Base-by-base conservation (phyloP, 1,139 yeast species). In the Scheffersomyces insectosa region DNA sequence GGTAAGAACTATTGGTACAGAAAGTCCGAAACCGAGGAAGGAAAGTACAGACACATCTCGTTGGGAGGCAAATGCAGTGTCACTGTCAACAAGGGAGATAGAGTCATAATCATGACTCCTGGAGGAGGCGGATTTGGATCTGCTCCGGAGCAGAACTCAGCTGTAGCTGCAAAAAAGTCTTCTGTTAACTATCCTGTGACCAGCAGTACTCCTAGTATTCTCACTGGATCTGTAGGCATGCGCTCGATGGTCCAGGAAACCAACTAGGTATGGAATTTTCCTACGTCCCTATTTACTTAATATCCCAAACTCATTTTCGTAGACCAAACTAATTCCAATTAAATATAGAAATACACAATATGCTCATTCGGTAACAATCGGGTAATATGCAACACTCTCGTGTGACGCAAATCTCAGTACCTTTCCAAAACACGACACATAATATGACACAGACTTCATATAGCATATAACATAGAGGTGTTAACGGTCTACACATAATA, bases 81-180 rank as follows among this genome's bases (percentile, higher is more conserved):
- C 5, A 62, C 56, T 43, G 68, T 72, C 9, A 49, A 51, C 3
- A 66, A 64, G 40, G 79, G 79, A 6, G 79, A 75, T 46, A 58
- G 77, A 43, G 62, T 75, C 4, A 56, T 70, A 2, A 72, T 75
- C 30, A 54, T 56, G 59, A 71, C 79, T 0, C 79, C 79, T 1
- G 79, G 79, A 16, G 79, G 79, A 12, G 79, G 79, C n/a, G 79
- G 79, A 3, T 75, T 57, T 57, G 79, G 79, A 1, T 39, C 15
- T 14, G 20, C 53, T 4, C 36, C 49, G 3, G 44, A 42, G 28
- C 39, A 33, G n/a, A 42, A 41, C 20, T 27, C 37, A 29, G 28
- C 27, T 4, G 43, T 38, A 6, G 38, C 37, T 11, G 44, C 34
- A 4, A 47, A 43, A 4, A 28, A 42, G 6, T 14, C 36, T 16